A percentile compares a stretch with the other conserved stretches of the same genome.
Conservation (phyloP, 2,329 filamentous ascomycete genomes). For the Rhytidhysteron rufulum region DNA sequence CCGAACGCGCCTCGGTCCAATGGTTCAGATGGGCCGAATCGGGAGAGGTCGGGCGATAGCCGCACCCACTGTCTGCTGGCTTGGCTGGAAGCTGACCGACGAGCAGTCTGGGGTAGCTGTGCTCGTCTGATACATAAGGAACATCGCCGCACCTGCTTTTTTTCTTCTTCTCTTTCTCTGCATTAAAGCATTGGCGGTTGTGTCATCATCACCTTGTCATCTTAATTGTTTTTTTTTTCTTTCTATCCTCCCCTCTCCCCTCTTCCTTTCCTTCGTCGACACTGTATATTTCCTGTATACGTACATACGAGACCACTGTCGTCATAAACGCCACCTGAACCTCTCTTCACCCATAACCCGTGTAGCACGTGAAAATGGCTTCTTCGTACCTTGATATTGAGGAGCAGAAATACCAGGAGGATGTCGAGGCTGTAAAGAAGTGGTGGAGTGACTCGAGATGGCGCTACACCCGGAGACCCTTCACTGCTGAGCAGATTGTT, state of each 20-base stretch:
- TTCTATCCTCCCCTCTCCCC: background rate
- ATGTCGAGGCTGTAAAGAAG: slow-evolving; percentile 82
- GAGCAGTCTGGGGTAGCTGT: no score
- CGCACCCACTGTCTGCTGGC: no score
- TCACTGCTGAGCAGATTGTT: slow-evolving; percentile 95
- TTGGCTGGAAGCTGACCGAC: no score
- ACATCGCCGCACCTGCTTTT: no score
- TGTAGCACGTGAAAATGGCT: slow-evolving; percentile 3
- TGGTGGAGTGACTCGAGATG: slow-evolving; percentile 95
- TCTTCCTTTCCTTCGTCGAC: slow-evolving; percentile 1
- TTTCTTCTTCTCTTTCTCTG: no score
- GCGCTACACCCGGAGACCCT: slow-evolving; percentile 87
- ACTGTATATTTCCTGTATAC: background rate
- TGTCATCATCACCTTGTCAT: slow-evolving; percentile 1
- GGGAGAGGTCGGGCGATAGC: no score
- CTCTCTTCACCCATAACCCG: no score
- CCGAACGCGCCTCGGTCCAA: slow-evolving; percentile 3
- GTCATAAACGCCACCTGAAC: no score
- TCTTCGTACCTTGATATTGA: slow-evolving; percentile 52
- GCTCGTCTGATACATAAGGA: no score
- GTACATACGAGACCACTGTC: background rate
- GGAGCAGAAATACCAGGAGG: slow-evolving; percentile 70
- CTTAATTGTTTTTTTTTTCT: background rate
- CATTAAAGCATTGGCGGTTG: no score
- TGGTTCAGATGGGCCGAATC: no score